Base-by-base conservation (phyloP, 257 asterid genomes). In the Ophiorrhiza pumila region DNA sequence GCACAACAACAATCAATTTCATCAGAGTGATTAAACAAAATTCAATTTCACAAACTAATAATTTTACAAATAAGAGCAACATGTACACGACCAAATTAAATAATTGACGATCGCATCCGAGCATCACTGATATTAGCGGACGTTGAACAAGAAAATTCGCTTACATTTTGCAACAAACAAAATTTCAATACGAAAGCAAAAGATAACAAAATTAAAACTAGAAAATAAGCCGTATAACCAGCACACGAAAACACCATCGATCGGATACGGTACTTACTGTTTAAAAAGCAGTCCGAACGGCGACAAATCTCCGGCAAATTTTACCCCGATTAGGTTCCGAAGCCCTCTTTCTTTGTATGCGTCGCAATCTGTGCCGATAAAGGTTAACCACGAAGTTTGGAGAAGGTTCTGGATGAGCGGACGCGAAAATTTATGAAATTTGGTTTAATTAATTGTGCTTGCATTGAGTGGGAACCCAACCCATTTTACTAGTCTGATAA, bases 381-480 rank as follows among this genome's bases (percentile, higher is more conserved):
- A 25, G 18, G 0, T 4, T 7, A 12, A 0, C 2, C 2, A 53
- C 20, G 31, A n/a, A 9, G 17, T 5, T 7, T 15, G 32, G n/a
- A 61, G 84, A 82, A 82, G 78, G 46, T 82, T 82, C 86, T 76
- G 76, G 84, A 76, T 50, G 55, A 55, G 32, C 78, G 85, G 86
- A 79, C 80, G 58, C 80, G 66, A 79, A 65, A 67, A 42, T 3
- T 42, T 53, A 77, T 82, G 45, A 60, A 74, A 69, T 66, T 0
- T 68, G 68, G 23, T 74, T 70, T 17, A 64, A 27, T 74, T 32
- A 32, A 31, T 29, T 31, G 29, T n/a, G n/a, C n/a, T n/a, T n/a
- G n/a, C n/a, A n/a, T n/a, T n/a, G n/a, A n/a, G n/a, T n/a, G n/a
- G n/a, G n/a, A n/a, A n/a, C n/a, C n/a, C n/a, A n/a, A n/a, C n/a